These are phyloP conservation scores for Globisporangium yorkense DNA, from an alignment of 352 stramenopile genomes.

Conservation along the genomic window DNA sequence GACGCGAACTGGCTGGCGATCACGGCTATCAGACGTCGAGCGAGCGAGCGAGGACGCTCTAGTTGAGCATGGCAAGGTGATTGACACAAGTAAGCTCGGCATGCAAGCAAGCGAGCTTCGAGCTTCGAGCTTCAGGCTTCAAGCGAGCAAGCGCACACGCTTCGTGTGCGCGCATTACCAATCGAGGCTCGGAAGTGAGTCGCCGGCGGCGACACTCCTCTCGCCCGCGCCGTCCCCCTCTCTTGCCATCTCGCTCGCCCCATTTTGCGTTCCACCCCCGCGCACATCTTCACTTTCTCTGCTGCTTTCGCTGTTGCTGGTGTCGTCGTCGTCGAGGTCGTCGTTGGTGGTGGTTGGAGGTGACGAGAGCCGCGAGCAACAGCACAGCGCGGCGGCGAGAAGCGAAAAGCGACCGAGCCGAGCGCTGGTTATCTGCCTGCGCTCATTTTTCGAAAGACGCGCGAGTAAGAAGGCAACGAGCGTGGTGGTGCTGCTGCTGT, in stretches of 20 bases:
- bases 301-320: neutral
- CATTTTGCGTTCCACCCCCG: slow-evolving; percentile 3
- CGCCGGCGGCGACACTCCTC: neutral
- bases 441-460: slow-evolving; percentile 8
- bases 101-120: neutral
- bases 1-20: no score
- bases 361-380: neutral
- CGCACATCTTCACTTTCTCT: neutral
- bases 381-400: neutral
- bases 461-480: neutral
- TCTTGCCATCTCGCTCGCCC: slow-evolving; percentile 1
- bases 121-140: no score
- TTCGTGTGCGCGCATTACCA: slow-evolving; percentile 1
- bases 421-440: neutral
- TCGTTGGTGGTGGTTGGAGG: neutral
- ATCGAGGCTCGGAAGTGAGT: neutral
- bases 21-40: neutral
- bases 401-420: neutral
- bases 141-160: no score
- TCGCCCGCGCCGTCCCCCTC: slow-evolving; percentile 1
- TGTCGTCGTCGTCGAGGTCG: neutral
- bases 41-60: no score
- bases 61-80: no score
- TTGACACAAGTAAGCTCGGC: no score
- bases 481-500: neutral